phyloP scores from a whole-genome alignment of 2,329 filamentous ascomycete genomes.

The Lasiodiplodia theobromae region DNA sequence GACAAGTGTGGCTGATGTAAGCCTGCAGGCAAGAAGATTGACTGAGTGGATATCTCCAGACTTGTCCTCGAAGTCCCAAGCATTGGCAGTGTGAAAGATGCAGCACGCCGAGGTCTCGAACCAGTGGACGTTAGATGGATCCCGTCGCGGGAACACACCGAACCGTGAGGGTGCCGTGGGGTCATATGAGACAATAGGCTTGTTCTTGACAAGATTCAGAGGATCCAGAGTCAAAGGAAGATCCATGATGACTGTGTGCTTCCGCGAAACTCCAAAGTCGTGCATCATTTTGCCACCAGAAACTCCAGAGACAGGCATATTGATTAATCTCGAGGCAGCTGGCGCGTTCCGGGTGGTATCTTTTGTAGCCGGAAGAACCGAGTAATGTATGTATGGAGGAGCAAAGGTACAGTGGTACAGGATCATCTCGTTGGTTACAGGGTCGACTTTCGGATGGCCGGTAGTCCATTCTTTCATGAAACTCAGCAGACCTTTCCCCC shows the following conservation, averaged over 20 bases:
- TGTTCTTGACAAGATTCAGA: slow-evolving; percentile 63
- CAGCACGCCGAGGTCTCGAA: slow-evolving; percentile 72
- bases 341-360: slow-evolving; percentile 3
- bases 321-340: slow-evolving; percentile 50
- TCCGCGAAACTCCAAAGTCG: slow-evolving; percentile 72
- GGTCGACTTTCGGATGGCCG: slow-evolving; percentile 72
- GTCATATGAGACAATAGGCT: slow-evolving; percentile 67
- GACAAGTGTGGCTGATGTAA: slow-evolving; percentile 70
- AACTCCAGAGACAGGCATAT: slow-evolving; percentile 66
- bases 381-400: slow-evolving; percentile 72
- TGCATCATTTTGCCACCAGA: slow-evolving; percentile 76
- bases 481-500: slow-evolving; percentile 62
- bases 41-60: slow-evolving; percentile 53
- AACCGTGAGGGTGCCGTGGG: slow-evolving; percentile 65
- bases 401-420: slow-evolving; percentile 72
- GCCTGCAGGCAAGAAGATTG: slow-evolving; percentile 70
- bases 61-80: slow-evolving; percentile 64
- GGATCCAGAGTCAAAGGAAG: slow-evolving; percentile 71
- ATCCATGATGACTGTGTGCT: slow-evolving; percentile 72
- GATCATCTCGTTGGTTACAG: slow-evolving; percentile 68
- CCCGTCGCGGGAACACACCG: slow-evolving; percentile 70
- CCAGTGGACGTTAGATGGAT: slow-evolving; percentile 67
- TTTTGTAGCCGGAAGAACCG: slow-evolving; percentile 55
- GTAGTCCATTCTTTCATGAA: slow-evolving; percentile 77
- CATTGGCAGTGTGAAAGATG: slow-evolving; percentile 76